Percentiles rank a stretch among this genome's conserved stretches.
Conservation (phyloP, 2,329 filamentous ascomycete species). For the Aureobasidium sp. region DNA sequence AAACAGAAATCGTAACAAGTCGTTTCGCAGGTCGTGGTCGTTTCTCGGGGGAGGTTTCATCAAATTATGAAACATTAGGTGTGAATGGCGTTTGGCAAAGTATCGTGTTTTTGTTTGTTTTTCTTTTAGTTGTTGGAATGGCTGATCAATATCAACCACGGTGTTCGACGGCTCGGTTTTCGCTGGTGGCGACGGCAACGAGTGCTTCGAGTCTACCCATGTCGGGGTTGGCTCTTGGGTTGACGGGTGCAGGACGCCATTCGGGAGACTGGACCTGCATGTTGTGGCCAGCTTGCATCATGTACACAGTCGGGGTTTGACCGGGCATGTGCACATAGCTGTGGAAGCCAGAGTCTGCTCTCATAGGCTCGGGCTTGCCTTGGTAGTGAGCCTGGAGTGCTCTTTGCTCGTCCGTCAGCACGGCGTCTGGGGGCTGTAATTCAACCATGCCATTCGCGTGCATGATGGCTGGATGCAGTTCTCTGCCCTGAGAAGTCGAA, state of each 20-base stretch:
- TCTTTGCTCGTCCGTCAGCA: slow-evolving; percentile 31
- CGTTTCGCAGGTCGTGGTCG: neutral
- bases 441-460: slow-evolving; percentile 42
- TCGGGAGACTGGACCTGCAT: slow-evolving; percentile 19
- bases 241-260: slow-evolving; percentile 20
- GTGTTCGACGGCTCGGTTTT: slow-evolving; percentile 26
- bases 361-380: slow-evolving; percentile 21
- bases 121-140: neutral
- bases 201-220: slow-evolving; percentile 53
- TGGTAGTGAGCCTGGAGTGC: slow-evolving; percentile 27
- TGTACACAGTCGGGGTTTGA: slow-evolving; percentile 17
- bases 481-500: slow-evolving; percentile 38
- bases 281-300: slow-evolving; percentile 26
- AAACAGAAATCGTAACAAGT: neutral
- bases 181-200: slow-evolving; percentile 55
- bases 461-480: slow-evolving; percentile 44
- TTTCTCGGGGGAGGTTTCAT: neutral
- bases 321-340: slow-evolving; percentile 18
- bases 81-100: neutral
- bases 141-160: neutral
- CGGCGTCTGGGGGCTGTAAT: slow-evolving; percentile 28
- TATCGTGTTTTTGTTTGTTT: neutral
- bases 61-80: slow-evolving; percentile 2
- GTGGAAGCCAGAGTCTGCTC: slow-evolving; percentile 27
- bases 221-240: slow-evolving; percentile 31